phyloP scores from a whole-genome alignment of 2,329 filamentous ascomycete genomes.

The Fusarium sp. region DNA sequence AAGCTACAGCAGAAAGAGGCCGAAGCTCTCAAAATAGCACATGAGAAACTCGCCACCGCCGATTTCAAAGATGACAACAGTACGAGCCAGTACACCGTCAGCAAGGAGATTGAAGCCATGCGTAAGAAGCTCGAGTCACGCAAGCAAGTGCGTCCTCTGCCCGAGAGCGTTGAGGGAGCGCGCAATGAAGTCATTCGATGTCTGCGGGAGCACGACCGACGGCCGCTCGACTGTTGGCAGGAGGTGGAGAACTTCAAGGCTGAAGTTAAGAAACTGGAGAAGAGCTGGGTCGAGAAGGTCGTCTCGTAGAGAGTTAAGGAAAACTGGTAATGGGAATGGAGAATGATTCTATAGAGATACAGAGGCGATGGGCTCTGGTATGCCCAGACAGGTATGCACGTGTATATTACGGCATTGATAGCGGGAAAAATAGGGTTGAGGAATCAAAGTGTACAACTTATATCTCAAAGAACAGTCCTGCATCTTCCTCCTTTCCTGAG shows the following conservation, averaged over 20 bases:
- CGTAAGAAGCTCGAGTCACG: conserved; percentile 66
- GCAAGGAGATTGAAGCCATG: conserved; percentile 67
- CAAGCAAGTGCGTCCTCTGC: conserved; percentile 72
- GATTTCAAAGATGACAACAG: conserved; percentile 45
- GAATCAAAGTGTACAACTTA: conserved; percentile 40
- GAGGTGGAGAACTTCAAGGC: conserved; percentile 91
- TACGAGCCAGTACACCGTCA: conserved; percentile 57
- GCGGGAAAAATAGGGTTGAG: conserved; percentile 45
- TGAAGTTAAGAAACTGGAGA: conserved; percentile 87
- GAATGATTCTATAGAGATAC: conserved; percentile 29
- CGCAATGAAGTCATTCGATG: conserved; percentile 81
- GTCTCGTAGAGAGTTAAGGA: conserved; percentile 52
- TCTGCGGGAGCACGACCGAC: conserved; percentile 81
- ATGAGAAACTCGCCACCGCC: conserved; percentile 67
- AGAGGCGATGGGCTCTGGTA: conserved; percentile 22
- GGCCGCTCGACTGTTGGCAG: conserved; percentile 92
- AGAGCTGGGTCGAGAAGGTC: conserved; percentile 85
- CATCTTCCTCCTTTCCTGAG: conserved; percentile 29
- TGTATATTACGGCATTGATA: conserved; percentile 47
- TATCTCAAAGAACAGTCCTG: conserved; percentile 32
- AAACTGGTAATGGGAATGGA: conserved; percentile 1
- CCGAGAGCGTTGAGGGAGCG: conserved; percentile 76
- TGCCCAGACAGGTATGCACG: conserved; percentile 25
- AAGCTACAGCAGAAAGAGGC: conserved; percentile 76
- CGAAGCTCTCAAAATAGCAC: conserved; percentile 72